phyloP scores from a whole-genome alignment of 2,329 filamentous ascomycete species.

The Xylariaceae sp. region DNA sequence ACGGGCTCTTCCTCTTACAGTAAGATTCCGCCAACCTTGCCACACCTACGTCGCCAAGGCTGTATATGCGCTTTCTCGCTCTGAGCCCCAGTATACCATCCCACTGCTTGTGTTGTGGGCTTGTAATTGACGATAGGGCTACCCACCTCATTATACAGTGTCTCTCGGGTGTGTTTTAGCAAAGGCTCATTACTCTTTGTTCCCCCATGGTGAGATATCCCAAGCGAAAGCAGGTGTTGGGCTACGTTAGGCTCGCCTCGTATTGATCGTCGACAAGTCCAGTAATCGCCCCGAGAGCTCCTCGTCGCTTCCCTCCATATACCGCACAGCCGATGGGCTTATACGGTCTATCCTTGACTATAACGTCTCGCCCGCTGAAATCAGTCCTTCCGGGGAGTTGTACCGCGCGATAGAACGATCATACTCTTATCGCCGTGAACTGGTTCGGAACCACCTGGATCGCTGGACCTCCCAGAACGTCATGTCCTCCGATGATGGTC shows the following conservation, averaged over 20 bases:
- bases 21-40: constrained; percentile 4
- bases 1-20: background rate
- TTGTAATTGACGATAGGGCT: background rate
- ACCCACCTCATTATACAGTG: background rate
- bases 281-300: constrained; percentile 29
- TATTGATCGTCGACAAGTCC: constrained; percentile 28
- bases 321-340: constrained; percentile 32
- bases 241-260: background rate
- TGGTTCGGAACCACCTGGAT: constrained; percentile 24
- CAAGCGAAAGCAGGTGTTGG: background rate
- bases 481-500: constrained; percentile 37
- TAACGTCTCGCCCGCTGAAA: constrained; percentile 34
- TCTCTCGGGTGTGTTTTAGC: background rate
- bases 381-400: constrained; percentile 42
- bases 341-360: constrained; percentile 40
- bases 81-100: background rate
- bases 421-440: constrained; percentile 31
- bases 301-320: constrained; percentile 26
- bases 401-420: constrained; percentile 42
- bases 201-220: constrained; percentile 32
- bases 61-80: background rate
- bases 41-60: background rate
- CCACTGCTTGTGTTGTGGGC: background rate
- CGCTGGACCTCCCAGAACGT: constrained; percentile 29
- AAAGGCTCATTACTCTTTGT: constrained; percentile 25